Evolutionary conservation across 768 basidiomycete genomes (phyloP).

Genomic region (Trametes elegans): DNA sequence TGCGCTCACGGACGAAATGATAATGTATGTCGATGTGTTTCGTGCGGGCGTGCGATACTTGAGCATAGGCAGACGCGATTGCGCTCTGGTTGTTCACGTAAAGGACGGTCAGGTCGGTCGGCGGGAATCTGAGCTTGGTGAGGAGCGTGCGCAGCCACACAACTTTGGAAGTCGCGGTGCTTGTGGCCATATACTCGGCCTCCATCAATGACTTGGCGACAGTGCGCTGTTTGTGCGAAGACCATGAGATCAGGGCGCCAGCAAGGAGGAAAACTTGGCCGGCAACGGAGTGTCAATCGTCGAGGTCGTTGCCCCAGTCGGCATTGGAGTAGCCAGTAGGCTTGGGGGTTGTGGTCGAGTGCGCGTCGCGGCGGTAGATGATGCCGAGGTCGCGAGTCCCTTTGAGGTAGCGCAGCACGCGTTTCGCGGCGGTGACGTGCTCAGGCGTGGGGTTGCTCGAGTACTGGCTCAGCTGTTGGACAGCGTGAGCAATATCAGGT

Average conservation of each 20-base stretch:
- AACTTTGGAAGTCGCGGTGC: constrained; percentile 30
- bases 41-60: constrained; percentile 27
- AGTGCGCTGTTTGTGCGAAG: constrained; percentile 35
- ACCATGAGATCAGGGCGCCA: constrained; percentile 34
- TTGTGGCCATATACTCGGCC: constrained; percentile 28
- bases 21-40: constrained; percentile 36
- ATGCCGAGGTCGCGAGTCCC: constrained; percentile 22
- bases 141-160: constrained; percentile 5
- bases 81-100: constrained; percentile 18
- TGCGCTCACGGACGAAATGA: constrained; percentile 23
- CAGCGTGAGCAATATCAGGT: constrained; percentile 24
- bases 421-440: constrained; percentile 27
- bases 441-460: background rate
- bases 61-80: no score
- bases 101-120: constrained; percentile 12
- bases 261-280: constrained; percentile 28
- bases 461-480: constrained; percentile 16
- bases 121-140: background rate
- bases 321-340: constrained; percentile 9
- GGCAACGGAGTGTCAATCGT: constrained; percentile 15
- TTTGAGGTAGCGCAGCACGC: constrained; percentile 29
- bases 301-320: background rate
- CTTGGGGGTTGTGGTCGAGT: background rate
- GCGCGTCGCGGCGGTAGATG: background rate
- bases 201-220: constrained; percentile 36